A percentile compares a stretch with the other conserved stretches of the same genome.
phyloP scores from a whole-genome alignment of 2,329 filamentous ascomycete species.

The Aspergillus udagawae region DNA sequence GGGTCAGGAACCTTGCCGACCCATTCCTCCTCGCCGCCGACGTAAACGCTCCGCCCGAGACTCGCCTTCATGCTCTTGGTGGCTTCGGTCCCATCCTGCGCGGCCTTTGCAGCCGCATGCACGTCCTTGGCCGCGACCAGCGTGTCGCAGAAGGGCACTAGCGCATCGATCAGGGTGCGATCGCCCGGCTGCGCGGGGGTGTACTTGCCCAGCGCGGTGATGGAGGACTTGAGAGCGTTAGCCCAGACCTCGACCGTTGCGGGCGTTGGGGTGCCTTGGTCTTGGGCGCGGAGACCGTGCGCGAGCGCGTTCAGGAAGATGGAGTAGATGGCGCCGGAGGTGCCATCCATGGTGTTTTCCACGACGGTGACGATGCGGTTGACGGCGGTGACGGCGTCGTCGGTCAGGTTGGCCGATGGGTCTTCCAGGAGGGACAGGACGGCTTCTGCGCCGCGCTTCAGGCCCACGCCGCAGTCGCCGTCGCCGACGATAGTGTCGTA shows the following conservation, averaged over 20 bases:
- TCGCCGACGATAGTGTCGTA: constrained; percentile 82
- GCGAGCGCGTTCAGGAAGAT: constrained; percentile 89
- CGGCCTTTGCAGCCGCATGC: constrained; percentile 69
- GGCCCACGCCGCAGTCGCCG: constrained; percentile 81
- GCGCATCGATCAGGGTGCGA: constrained; percentile 82
- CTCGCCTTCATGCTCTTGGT: constrained; percentile 93
- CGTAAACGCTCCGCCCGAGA: constrained; percentile 77
- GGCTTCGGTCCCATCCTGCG: constrained; percentile 69
- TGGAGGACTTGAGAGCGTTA: constrained; percentile 66
- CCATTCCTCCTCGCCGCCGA: constrained; percentile 63
- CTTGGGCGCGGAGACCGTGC: constrained; percentile 58
- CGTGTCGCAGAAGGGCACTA: constrained; percentile 79
- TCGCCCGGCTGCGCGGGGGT: constrained; percentile 88
- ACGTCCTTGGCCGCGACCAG: constrained; percentile 64
- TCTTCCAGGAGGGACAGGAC: constrained; percentile 43
- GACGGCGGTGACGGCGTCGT: constrained; percentile 59
- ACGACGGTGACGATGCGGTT: constrained; percentile 60
- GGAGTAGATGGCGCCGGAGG: constrained; percentile 72
- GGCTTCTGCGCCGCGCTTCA: constrained; percentile 79
- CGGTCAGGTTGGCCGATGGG: constrained; percentile 41
- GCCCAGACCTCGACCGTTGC: constrained; percentile 56
- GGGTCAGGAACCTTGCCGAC: constrained; percentile 71
- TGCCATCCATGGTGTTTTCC: constrained; percentile 69
- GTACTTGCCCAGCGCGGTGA: constrained; percentile 70
- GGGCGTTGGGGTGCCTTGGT: constrained; percentile 40